These are phyloP conservation scores for Phyllosticta citriasiana DNA, from an alignment of 2,329 filamentous ascomycete species.

Conservation along the genomic window DNA sequence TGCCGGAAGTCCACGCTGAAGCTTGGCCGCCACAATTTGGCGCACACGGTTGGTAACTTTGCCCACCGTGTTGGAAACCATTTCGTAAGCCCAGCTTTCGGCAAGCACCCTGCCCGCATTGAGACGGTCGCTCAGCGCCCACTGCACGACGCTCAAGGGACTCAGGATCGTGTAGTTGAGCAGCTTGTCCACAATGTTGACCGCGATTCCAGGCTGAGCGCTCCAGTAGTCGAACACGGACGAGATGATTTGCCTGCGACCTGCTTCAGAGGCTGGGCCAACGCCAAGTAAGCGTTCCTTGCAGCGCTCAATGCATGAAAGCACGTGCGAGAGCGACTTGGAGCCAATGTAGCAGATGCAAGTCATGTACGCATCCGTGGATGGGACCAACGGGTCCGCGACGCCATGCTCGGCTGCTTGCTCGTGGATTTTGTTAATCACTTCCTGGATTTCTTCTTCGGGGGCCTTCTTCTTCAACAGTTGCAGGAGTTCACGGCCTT, in stretches of 20 bases:
- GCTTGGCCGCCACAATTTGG: constrained; percentile 60
- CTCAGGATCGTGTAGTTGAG: constrained; percentile 94
- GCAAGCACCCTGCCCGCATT: constrained; percentile 59
- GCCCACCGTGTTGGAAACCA: constrained; percentile 76
- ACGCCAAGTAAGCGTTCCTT: constrained; percentile 79
- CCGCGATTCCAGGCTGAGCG: constrained; percentile 80
- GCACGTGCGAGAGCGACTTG: constrained; percentile 90
- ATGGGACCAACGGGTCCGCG: constrained; percentile 67
- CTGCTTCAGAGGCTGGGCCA: constrained; percentile 62
- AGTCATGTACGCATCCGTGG: constrained; percentile 88
- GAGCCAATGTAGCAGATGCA: constrained; percentile 87
- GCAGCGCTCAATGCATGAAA: constrained; percentile 90
- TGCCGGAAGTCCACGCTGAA: constrained; percentile 45
- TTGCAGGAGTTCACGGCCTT: constrained; percentile 72
- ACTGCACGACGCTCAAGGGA: constrained; percentile 75
- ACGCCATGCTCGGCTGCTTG: constrained; percentile 60
- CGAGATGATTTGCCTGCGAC: constrained; percentile 77
- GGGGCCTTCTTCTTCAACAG: constrained; percentile 76
- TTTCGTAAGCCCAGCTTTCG: constrained; percentile 73
- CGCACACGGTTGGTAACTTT: constrained; percentile 84
- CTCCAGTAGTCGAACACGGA: constrained; percentile 90
- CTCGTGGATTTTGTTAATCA: constrained; percentile 73
- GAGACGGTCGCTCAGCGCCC: constrained; percentile 65
- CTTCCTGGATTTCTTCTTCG: constrained; percentile 74
- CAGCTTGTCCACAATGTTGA: constrained; percentile 91